Conservation (phyloP, 1,139 yeast species). For the Kluyveromyces sp. region DNA sequence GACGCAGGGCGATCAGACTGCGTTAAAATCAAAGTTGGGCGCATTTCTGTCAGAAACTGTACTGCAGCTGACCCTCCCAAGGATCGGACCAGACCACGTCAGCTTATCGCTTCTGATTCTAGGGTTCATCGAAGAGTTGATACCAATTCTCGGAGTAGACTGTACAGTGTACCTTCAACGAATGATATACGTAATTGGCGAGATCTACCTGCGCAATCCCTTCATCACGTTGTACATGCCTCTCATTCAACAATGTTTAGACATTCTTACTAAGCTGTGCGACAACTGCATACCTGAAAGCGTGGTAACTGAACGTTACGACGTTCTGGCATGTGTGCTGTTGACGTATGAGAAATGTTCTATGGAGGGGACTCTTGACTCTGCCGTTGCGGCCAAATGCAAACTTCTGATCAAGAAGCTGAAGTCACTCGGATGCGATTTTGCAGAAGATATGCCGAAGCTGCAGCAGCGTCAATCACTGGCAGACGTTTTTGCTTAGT, state of each 20-base stretch:
- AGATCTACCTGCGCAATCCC: conserved; percentile 24
- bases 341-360: conserved; percentile 22
- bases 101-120: conserved; percentile 17
- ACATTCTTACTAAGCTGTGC: conserved; percentile 12
- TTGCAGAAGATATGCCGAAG: conserved; percentile 7
- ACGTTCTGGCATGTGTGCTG: conserved; percentile 20
- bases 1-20: conserved; percentile 7
- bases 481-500: background rate
- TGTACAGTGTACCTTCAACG: conserved; percentile 22
- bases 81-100: conserved; percentile 21
- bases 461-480: conserved; percentile 2
- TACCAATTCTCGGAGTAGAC: conserved; percentile 11
- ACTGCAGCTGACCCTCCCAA: conserved; percentile 24
- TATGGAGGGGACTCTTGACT: conserved; percentile 20
- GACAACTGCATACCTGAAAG: conserved; percentile 17
- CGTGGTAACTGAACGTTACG: conserved; percentile 22
- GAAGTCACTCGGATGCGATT: conserved; percentile 15
- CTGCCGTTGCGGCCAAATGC: conserved; percentile 3
- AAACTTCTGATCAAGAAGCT: conserved; percentile 8
- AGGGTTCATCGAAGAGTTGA: conserved; percentile 6
- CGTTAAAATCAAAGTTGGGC: conserved; percentile 11
- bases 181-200: conserved; percentile 25
- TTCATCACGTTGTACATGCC: conserved; percentile 20
- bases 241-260: conserved; percentile 14
- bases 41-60: conserved; percentile 21